Evolutionary conservation across 441 rosid genomes (phyloP), one percentile per base, ranked within the genome.

Genomic region (Pelargonium australe): DNA sequence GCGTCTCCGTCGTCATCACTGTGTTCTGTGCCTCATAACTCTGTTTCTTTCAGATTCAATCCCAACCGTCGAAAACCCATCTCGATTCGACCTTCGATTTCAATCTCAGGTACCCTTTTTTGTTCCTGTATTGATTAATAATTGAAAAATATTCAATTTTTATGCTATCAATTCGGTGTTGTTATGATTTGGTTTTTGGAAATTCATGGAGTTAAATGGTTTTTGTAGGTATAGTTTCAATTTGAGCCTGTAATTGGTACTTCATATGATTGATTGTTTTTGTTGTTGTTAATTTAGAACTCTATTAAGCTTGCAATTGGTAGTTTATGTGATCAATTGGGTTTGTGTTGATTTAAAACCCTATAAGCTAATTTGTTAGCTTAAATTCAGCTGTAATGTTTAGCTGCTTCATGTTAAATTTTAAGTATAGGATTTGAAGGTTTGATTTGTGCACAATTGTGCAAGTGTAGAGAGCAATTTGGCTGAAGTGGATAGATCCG

Each of bases 11-110:
- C 37, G 37, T 31, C 37, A 31, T 31, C 37, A 31, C 37, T 31
- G 37, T 31, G 63, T 9, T 58, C 17, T 8, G 28, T 67, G 7
- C 37, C 65, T 79, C 72, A 55, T 2, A 57, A 43, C 57, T 81
- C 87, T 12, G 61, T 86, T 66, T 82, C 91, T 9, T 79, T 93
- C 45, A 80, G 77, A 60, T 77, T 73, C 55, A 78, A 71, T 73
- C 73, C 76, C 80, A 65, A 63, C 79, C 84, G 84, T 73, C 44
- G 77, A 58, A 79, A 63, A 10, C 80, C 78, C 11, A 73, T 87
- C 70, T 76, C 65, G 45, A 77, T 93, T 70, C 92, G 90, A 72
- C 63, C 63, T 20, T 82, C 92, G 64, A 20, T 80, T n/a, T 77
- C 91, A 0, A 72, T 68, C 75, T 78, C 90, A 66, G 93, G 95